Base-by-base conservation (phyloP, 2,329 filamentous ascomycete genomes). In the Clonostachys rosea region DNA sequence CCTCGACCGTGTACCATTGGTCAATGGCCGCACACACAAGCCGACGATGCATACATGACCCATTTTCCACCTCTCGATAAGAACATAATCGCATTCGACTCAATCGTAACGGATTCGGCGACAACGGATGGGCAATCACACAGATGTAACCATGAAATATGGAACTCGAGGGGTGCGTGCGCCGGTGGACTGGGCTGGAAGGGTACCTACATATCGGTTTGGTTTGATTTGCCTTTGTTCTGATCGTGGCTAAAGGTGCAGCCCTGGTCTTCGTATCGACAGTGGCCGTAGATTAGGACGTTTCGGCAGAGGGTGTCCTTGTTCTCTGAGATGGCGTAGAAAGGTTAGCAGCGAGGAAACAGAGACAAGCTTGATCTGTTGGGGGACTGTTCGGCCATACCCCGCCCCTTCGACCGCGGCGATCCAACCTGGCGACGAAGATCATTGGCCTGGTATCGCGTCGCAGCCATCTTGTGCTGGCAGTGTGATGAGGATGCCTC, bases 221-320 rank as follows among this genome's bases (percentile, higher is more conserved):
- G 43, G n/a, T 7, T 40, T n/a, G 47, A 30, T 43, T 59, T 66
- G 48, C 62, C 70, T 67, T 84, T 90, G 56, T 81, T 77, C 49
- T 83, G 81, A 56, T 94, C 89, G 69, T 96, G 91, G 61, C 91
- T 94, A 70, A 95, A 96, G 54, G 87, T 84, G 69, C 91, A 96
- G 70, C 89, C 90, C 70, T 89, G 86, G 62, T 95, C 89, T 71
- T 95, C 89, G 68, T 91, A 95, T 54, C 90, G 86, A 67, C 91
- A 96, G 68, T 92, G 88, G 47, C 91, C 91, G 66, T 95, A 96
- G 59, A 96, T 95, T 52, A 91, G 80, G 51, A 96, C 86, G 69
- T 96, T 96, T 61, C 91, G 86, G 70, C 91, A 96, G 48, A 92
- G 79, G 7, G 89, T 95, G 64, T 95, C 91, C 70, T 92, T 95